These are phyloP conservation scores for Podospora sp. DNA, from an alignment of 495 filamentous ascomycete species.

Conservation along the genomic window DNA sequence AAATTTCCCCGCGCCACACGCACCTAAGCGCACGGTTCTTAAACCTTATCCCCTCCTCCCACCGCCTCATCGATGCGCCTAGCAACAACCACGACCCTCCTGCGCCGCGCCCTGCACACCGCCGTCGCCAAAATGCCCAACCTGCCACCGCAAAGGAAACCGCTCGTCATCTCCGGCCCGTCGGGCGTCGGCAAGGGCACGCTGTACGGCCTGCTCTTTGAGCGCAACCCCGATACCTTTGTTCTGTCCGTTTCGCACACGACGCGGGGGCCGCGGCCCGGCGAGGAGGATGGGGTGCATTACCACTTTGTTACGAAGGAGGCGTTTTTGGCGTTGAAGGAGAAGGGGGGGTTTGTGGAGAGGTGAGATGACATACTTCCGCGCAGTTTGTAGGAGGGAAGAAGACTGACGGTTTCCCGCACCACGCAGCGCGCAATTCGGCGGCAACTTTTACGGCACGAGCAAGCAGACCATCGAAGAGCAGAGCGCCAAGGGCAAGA, in stretches of 20 bases:
- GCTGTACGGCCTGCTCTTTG: constrained; percentile 70
- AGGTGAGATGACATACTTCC: constrained; percentile 20
- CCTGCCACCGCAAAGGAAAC: constrained; percentile 52
- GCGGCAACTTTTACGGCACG: constrained; percentile 89
- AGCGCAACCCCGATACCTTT: constrained; percentile 69
- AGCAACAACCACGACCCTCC: constrained; percentile 3
- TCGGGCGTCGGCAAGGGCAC: constrained; percentile 88
- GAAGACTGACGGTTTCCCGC: neutral
- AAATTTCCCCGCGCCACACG: neutral
- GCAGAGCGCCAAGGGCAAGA: constrained; percentile 66
- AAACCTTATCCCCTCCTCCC: neutral
- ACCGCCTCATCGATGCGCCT: constrained; percentile 3
- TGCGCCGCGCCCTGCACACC: neutral
- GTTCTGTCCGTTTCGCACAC: constrained; percentile 86
- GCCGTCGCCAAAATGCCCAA: constrained; percentile 27
- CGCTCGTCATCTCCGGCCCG: constrained; percentile 85
- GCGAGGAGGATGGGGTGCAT: constrained; percentile 74
- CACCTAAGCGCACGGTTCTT: neutral
- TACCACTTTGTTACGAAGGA: constrained; percentile 80
- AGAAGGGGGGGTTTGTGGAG: constrained; percentile 79
- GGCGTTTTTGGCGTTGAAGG: constrained; percentile 68
- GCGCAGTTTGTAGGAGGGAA: no score
- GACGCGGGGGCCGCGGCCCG: constrained; percentile 73
- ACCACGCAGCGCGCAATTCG: constrained; percentile 70
- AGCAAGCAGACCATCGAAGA: constrained; percentile 74